Conservation (phyloP, 1,284 basidiomycete species). For the Apiotrichum laibachii region DNA sequence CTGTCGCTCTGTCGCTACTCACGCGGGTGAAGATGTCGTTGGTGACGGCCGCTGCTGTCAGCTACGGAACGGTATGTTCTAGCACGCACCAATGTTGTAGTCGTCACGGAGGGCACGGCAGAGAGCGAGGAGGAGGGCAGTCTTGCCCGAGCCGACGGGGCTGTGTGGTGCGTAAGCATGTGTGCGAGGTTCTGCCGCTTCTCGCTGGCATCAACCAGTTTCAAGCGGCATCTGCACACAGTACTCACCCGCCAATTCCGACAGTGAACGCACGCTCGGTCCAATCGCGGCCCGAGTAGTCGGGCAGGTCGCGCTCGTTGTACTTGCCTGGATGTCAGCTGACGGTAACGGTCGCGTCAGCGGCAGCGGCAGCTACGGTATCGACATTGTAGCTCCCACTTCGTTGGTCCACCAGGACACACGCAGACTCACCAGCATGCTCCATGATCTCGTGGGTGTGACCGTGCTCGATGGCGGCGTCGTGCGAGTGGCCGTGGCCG, state of each 20-base stretch:
- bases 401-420: too few species aligned
- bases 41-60: constrained; percentile 73
- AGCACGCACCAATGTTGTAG: constrained; percentile 77
- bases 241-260: constrained; percentile 85
- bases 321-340: constrained; percentile 67
- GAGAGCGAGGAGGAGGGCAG: constrained; percentile 87
- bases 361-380: too few species aligned
- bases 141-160: constrained; percentile 96
- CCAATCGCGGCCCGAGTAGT: constrained; percentile 80
- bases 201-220: not conserved
- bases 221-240: not conserved
- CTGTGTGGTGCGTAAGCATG: constrained; percentile 51
- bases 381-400: too few species aligned
- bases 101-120: constrained; percentile 76
- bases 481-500: constrained; percentile 23
- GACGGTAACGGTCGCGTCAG: too few species aligned
- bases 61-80: not conserved
- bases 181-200: too few species aligned
- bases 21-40: constrained; percentile 91
- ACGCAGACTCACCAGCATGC: constrained; percentile 63
- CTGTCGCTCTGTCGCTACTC: not conserved
- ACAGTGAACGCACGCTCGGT: constrained; percentile 92
- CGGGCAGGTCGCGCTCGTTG: constrained; percentile 85
- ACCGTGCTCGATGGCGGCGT: constrained; percentile 62
- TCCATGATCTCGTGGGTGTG: constrained; percentile 89